Conservation (phyloP, 768 basidiomycete species). For the Chalciporus chontae region DNA sequence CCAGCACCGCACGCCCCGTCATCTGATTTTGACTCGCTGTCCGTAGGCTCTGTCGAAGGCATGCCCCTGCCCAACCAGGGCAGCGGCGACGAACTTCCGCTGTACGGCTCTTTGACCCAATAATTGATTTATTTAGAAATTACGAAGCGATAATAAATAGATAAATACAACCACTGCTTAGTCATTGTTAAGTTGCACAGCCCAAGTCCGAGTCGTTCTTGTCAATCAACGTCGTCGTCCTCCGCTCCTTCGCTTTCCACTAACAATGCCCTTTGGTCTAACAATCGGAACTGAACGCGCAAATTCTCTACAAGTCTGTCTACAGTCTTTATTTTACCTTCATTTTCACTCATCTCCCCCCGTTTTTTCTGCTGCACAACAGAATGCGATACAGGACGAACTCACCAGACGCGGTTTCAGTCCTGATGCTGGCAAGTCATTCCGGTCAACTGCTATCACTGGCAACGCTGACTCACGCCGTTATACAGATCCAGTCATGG, state of each 20-base stretch:
- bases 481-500: constrained; percentile 77
- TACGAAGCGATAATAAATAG: not conserved
- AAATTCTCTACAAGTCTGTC: constrained; percentile 58
- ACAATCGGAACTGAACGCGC: constrained; percentile 80
- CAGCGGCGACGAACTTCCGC: not conserved
- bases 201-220: constrained; percentile 18
- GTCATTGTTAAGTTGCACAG: constrained; percentile 20
- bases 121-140: not conserved
- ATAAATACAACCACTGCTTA: constrained; percentile 17
- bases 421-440: constrained; percentile 62
- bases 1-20: too few species aligned
- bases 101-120: too few species aligned
- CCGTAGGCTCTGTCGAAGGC: not conserved
- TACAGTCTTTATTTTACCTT: constrained; percentile 4
- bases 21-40: too few species aligned
- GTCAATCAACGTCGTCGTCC: constrained; percentile 26
- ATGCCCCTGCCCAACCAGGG: not conserved
- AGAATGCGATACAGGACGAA: constrained; percentile 82
- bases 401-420: constrained; percentile 72
- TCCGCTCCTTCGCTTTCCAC: constrained; percentile 14
- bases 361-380: constrained; percentile 9
- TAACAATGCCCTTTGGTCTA: constrained; percentile 66
- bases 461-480: constrained; percentile 7
- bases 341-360: constrained; percentile 11
- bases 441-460: constrained; percentile 1